These are phyloP conservation scores for Colletotrichum sp. DNA, from an alignment of 2,329 filamentous ascomycete species.

Conservation along the genomic window DNA sequence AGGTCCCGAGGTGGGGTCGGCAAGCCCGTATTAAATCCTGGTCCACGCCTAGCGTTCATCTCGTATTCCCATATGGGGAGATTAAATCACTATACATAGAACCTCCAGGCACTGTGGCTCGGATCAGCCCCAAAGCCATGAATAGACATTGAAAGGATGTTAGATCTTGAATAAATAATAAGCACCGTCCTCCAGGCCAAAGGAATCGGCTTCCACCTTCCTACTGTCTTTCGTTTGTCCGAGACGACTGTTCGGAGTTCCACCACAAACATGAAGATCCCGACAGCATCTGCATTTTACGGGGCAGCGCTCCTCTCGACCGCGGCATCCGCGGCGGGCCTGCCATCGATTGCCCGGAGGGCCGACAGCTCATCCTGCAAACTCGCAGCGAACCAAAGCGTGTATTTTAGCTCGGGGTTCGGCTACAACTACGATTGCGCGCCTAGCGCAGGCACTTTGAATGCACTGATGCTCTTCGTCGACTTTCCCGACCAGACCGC, in stretches of 20 bases:
- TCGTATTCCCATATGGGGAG: neutral
- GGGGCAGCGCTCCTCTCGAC: neutral
- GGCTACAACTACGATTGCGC: constrained; percentile 32
- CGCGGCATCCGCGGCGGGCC: neutral
- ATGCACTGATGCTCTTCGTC: constrained; percentile 40
- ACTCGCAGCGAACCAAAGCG: constrained; percentile 26
- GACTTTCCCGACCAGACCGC: constrained; percentile 33
- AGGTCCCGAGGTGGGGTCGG: fast-evolving
- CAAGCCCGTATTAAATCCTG: neutral
- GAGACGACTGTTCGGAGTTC: neutral
- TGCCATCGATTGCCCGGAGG: neutral
- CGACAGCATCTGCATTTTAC: neutral
- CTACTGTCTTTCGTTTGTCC: neutral
- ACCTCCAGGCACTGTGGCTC: neutral
- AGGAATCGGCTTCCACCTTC: fast-evolving
- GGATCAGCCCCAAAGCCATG: neutral
- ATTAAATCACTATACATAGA: neutral
- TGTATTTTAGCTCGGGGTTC: constrained; percentile 34
- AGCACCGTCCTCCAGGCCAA: fast-evolving
- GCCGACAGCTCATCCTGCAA: constrained; percentile 17
- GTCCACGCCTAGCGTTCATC: neutral
- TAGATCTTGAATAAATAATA: neutral
- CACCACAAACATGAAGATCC: neutral
- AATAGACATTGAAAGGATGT: neutral
- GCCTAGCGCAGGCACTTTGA: constrained; percentile 32